Percentiles rank a stretch among this genome's conserved stretches.
phyloP scores from a whole-genome alignment of 1,139 yeast genomes.

The Debaryomyces robertsiae region DNA sequence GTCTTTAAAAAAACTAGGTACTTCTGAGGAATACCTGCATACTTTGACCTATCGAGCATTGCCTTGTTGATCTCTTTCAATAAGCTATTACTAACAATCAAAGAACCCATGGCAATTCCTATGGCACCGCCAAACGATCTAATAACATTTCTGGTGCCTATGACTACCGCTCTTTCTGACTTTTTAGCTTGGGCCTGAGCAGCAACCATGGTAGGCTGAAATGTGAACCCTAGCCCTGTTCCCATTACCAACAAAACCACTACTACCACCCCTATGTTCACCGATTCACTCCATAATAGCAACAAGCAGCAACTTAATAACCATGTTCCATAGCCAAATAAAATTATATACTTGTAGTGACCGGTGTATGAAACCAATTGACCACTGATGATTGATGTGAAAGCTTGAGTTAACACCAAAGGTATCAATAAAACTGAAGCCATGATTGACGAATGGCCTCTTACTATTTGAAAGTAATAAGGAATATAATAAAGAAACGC shows the following conservation, averaged over 20 bases:
- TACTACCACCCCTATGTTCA: conserved; percentile 35
- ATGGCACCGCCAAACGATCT: conserved; percentile 58
- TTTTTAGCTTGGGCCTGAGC: conserved; percentile 54
- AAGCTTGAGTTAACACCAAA: conserved; percentile 44
- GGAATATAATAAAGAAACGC: conserved; percentile 50
- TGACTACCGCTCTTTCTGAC: conserved; percentile 58
- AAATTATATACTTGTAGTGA: conserved; percentile 44
- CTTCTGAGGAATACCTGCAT: conserved; percentile 16
- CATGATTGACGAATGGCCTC: conserved; percentile 38
- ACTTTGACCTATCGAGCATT: not conserved
- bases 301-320: conserved; percentile 41
- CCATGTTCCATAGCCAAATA: conserved; percentile 49
- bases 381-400: conserved; percentile 45
- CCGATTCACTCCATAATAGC: conserved; percentile 32
- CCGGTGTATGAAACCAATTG: conserved; percentile 43
- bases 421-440: conserved; percentile 47
- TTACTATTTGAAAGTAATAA: conserved; percentile 54
- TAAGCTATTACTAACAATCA: conserved; percentile 45
- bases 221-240: conserved; percentile 39
- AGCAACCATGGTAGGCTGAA: conserved; percentile 52
- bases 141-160: conserved; percentile 54
- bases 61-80: conserved; percentile 23
- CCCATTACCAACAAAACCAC: conserved; percentile 49
- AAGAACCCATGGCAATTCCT: conserved; percentile 45
- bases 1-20: conserved; percentile 26